Evolutionary conservation across 2,329 filamentous ascomycete genomes (phyloP).

Genomic region (Diaporthe australafricana): DNA sequence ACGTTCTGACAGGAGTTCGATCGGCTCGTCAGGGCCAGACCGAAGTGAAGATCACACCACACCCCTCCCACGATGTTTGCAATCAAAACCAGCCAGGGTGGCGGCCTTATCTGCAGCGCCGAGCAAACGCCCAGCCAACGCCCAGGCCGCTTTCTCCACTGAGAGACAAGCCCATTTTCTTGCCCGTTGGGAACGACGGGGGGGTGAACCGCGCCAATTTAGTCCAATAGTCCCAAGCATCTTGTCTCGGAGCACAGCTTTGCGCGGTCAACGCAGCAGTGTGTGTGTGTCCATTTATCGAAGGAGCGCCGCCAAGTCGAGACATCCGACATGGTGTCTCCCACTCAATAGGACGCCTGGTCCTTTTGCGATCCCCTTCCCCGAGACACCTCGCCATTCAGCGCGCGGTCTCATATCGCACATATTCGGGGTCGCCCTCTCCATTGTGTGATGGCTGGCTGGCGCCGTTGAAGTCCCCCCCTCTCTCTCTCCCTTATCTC

Average conservation of each 20-base stretch:
- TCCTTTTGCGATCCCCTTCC: too few relatives aligned
- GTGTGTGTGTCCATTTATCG: not conserved
- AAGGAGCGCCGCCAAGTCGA: not conserved
- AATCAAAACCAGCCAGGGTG: not conserved
- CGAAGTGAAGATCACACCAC: not conserved
- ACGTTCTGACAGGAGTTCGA: not conserved
- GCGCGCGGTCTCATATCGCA: too few relatives aligned
- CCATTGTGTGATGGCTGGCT: not conserved
- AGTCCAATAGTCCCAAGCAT: not conserved
- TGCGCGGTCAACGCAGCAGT: too few relatives aligned
- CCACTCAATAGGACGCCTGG: not conserved
- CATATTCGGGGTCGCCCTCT: too few relatives aligned
- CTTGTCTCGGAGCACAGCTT: conserved; percentile 22
- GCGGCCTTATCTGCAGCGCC: conserved; percentile 24
- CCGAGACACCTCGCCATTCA: too few relatives aligned
- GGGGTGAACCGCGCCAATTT: not conserved
- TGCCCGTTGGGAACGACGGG: not conserved
- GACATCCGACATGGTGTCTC: conserved; percentile 23
- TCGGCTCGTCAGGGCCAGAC: not conserved
- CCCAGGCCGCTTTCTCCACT: conserved; percentile 7
- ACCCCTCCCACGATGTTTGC: conserved; percentile 15
- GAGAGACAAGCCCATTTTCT: not conserved
- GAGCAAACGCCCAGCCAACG: conserved; percentile 25
- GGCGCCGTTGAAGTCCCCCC: not conserved
- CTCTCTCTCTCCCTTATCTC: conserved; percentile 18